Evolutionary conservation across 2,329 filamentous ascomycete genomes (phyloP), one percentile per base, ranked within the genome.

Genomic region (Akanthomyces dipterigenus): DNA sequence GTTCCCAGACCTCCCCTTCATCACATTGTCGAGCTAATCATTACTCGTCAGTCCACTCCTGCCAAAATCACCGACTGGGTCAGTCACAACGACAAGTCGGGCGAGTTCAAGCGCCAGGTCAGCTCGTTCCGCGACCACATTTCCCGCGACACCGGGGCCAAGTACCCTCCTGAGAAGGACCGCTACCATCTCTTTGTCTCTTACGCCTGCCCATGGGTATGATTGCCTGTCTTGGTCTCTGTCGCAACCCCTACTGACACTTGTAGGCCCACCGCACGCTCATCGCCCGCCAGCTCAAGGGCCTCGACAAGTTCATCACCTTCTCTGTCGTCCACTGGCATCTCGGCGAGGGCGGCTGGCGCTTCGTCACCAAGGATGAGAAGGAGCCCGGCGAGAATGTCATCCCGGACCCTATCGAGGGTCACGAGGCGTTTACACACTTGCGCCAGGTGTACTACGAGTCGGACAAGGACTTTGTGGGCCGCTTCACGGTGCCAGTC

Each of bases 161-260:
- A 87, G 73, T 97, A 92, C 68, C 89, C 91, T 5, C 84, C 91
- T 1, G 93, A 98, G 77, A 91, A 90, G 76, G 91, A 84, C 58
- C 84, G 95, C 61, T 99, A 99, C 74, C 95, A 99, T 76, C 85
- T 99, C 68, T 99, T 93, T 72, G 88, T 96, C 67, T 93, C 89
- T 69, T 96, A 96, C 75, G 93, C 93, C 7, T 97, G 93, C 75
- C 93, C 93, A 4, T 97, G 93, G 93, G 88, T 80, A 67, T 58
- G 76, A 69, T 18, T 45, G 40, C 20, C 24, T 28, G 28, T 38
- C 42, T 38, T 6, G 2, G 3, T 18, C 20, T 16, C 14, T 12
- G 1, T 14, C 4, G 1, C 14, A 45, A 5, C 11, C 11, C 26
- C 56, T 20, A 6, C 40, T 50, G n/a, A 55, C 46, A 40, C 14